phyloP scores from a whole-genome alignment of 2,329 filamentous ascomycete species.

The Penicillium corylophilum region DNA sequence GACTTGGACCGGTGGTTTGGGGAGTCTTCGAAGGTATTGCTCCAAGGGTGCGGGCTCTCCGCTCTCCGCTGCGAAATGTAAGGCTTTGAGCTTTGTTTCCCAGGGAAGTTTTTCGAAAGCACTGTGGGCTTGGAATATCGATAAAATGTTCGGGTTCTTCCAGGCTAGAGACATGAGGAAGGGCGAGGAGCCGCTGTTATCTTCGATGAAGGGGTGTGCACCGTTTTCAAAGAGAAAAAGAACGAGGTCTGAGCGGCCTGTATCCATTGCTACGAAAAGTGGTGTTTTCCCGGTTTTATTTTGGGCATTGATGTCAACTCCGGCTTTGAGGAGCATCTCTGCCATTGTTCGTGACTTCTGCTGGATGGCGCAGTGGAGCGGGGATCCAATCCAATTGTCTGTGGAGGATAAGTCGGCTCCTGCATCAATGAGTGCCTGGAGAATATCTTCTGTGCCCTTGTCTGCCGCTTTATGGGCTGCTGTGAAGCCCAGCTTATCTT shows the following conservation, averaged over 20 bases:
- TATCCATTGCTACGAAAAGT: slow-evolving; percentile 8
- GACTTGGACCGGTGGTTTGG: not conserved
- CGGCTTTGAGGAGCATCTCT: slow-evolving; percentile 6
- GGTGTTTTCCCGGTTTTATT: slow-evolving; percentile 5
- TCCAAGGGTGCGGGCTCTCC: not conserved
- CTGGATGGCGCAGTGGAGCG: slow-evolving; percentile 6
- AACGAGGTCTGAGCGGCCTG: slow-evolving; percentile 3
- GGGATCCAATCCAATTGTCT: slow-evolving; percentile 3
- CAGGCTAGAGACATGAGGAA: slow-evolving; percentile 9
- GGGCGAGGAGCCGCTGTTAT: slow-evolving; percentile 2
- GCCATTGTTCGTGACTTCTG: slow-evolving; percentile 6
- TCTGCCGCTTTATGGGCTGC: slow-evolving; percentile 2
- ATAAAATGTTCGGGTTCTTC: slow-evolving; percentile 2
- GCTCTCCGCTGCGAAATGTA: slow-evolving; percentile 5
- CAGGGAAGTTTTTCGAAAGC: not conserved
- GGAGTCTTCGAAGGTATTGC: slow-evolving; percentile 1
- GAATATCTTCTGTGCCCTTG: slow-evolving; percentile 1
- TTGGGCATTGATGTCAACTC: slow-evolving; percentile 1
- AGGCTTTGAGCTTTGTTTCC: not conserved
- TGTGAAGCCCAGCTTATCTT: slow-evolving; percentile 3
- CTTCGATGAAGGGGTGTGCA: slow-evolving; percentile 6
- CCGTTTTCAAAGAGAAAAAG: slow-evolving; percentile 6
- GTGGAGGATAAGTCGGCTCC: slow-evolving; percentile 4
- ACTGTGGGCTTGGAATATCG: not conserved
- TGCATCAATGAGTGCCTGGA: slow-evolving; percentile 4